Evolutionary conservation across 2,329 filamentous ascomycete genomes (phyloP).

Genomic region (Aspergillus sergii): DNA sequence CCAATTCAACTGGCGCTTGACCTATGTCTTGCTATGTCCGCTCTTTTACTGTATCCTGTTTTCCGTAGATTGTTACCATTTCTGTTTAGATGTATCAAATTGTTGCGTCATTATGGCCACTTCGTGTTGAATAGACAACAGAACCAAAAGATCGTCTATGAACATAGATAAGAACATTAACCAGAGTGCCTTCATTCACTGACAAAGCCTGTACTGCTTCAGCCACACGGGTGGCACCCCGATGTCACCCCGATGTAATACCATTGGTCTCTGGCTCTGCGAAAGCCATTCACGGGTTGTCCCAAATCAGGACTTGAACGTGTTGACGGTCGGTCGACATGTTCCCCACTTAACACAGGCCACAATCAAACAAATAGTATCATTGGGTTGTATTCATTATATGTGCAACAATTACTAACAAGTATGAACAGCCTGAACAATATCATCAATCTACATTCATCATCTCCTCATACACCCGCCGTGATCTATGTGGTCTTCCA

Average conservation of each 20-base stretch:
- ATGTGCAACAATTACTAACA: not conserved
- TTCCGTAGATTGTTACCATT: not conserved
- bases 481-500: slow-evolving; percentile 22
- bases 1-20: not conserved
- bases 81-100: not conserved
- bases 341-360: no score
- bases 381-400: not conserved
- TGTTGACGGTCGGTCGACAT: no score
- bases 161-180: not conserved
- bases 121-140: not conserved
- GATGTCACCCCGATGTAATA: not conserved
- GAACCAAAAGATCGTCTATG: not conserved
- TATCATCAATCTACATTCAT: not conserved
- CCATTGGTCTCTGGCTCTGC: no score
- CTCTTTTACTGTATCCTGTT: not conserved
- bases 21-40: not conserved
- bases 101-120: not conserved
- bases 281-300: no score
- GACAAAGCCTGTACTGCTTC: not conserved
- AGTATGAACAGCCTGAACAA: not conserved
- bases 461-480: not conserved
- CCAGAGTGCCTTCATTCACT: not conserved
- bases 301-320: no score
- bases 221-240: not conserved
- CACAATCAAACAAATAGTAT: not conserved